Base-by-base conservation (phyloP, 768 basidiomycete species). In the Hericium erinaceus region DNA sequence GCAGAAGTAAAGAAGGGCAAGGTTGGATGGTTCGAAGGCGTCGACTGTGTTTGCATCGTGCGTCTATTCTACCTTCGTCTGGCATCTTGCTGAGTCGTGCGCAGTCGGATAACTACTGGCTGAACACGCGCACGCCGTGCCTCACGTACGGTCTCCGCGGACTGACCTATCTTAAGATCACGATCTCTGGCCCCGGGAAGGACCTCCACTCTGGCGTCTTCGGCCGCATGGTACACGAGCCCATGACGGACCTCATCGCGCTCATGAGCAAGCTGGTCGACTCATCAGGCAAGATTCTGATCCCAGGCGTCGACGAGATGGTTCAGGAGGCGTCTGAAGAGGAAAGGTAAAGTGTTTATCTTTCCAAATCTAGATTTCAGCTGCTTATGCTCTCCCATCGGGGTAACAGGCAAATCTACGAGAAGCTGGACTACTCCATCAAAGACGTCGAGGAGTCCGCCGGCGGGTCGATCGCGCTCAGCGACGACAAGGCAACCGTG, bases 21-120 rank as follows among this genome's bases (percentile, higher is more conserved):
- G 60, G 73, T 77, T 52, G 80, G 82, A 22, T 97, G 85, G 80
- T 95, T 97, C 71, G 79, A 86, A 40, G 90, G 87, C 6, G 87
- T 93, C 22, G 92, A 97, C 64, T 90, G 87, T 64, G 88, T 95
- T 56, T 98, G 95, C 78, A 98, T 98, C 65, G 88, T 89, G 64
- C 65, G 83, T 74, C 9, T 12, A 16, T 20, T 20, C 13, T 13
- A 28, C 40, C 20, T 39, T 38, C 13, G 37, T 39, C 26, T 51
- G 38, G 15, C 16, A 4, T n/a, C 26, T 37, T 48, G 39, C 64
- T 39, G n/a, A 53, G 8, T 3, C 24, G 22, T 7, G 54, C 3
- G 4, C 24, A 90, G 88, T 87, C 85, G 38, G 95, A 97, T 71
- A 95, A 95, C 74, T 95, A 95, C 73, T 97, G 95, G 95, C 73